Evolutionary conservation across 176 grass and related monocot genomes (phyloP), one percentile per base, ranked within the genome.

Genomic region (Aegilops umbellulata): DNA sequence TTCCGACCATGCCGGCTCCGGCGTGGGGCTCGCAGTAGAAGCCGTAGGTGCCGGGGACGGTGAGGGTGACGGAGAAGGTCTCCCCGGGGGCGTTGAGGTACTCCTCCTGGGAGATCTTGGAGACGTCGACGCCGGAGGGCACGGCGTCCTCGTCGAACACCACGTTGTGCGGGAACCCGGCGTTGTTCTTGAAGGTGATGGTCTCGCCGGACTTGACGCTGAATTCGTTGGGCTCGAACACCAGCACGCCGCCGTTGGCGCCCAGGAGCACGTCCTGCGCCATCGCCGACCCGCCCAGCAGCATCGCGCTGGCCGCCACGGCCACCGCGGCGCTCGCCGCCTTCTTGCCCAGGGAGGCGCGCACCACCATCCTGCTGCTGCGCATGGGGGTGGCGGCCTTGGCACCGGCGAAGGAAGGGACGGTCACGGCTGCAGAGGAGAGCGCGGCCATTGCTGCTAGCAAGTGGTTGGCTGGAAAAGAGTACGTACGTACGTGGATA

Each of bases 131-230:
- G 24, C 92, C 96, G 11, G 86, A 24, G 0, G 96, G 96, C 69
- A 98, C 86, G 20, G 83, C 96, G 74, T 98, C 96, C 82, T 95
- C 93, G 82, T 98, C 96, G 86, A 98, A 98, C 5, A 98, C 90
- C 0, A 98, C 46, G 84, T 98, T 98, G 91, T 98, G 96, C 15
- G 96, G 96, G 96, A 12, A 98, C 2, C 86, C 94, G 11, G 82
- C 96, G 88, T 98, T 98, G 93, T 98, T 98, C 90, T 95, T 98
- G 91, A 98, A 98, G 14, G 84, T 86, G 73, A 98, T 98, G 51
- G 83, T 91, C 69, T 98, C 96, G 26, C 96, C 96, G 4, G 93
- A 2, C 25, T 94, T 73, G 34, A 98, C 90, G 31, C 84, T 79
- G 86, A 98, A 91, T 6, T 95, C 86, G 66, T 11, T 89, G 9